Conservation (phyloP, 768 basidiomycete genomes). For the Lactarius akahatsu region DNA sequence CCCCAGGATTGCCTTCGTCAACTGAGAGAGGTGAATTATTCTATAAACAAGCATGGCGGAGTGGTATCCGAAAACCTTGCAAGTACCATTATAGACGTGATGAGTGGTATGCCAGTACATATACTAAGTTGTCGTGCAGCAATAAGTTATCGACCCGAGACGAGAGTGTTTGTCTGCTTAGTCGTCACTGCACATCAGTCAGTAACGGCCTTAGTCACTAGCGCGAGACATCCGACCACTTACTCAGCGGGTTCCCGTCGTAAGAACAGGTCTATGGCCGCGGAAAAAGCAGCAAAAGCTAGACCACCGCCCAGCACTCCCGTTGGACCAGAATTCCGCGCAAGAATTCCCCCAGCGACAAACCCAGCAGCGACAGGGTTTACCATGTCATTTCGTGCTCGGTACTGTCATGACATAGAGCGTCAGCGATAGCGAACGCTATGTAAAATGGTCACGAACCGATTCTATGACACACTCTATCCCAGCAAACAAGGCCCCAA, state of each 20-base stretch:
- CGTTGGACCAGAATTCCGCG: slow-evolving; percentile 82
- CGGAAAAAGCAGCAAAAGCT: slow-evolving; percentile 92
- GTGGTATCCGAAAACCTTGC: slow-evolving; percentile 5
- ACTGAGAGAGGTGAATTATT: not conserved
- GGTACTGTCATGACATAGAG: slow-evolving; percentile 58
- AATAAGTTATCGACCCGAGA: slow-evolving; percentile 9
- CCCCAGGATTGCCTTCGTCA: not conserved
- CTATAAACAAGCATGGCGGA: not conserved
- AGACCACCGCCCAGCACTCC: slow-evolving; percentile 85
- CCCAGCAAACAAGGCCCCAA: slow-evolving; percentile 92
- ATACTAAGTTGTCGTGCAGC: slow-evolving; percentile 9
- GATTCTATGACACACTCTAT: slow-evolving; percentile 95
- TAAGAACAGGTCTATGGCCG: slow-evolving; percentile 83
- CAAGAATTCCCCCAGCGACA: slow-evolving; percentile 83
- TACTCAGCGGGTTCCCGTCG: slow-evolving; percentile 80
- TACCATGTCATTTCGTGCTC: slow-evolving; percentile 92
- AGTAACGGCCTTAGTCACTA: slow-evolving; percentile 4
- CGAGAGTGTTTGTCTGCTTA: not conserved
- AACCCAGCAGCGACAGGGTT: slow-evolving; percentile 90
- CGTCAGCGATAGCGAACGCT: not conserved
- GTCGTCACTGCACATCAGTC: slow-evolving; percentile 21
- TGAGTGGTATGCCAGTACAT: slow-evolving; percentile 17
- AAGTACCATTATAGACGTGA: slow-evolving; percentile 7
- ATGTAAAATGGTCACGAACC: slow-evolving; percentile 48
- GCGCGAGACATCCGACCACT: slow-evolving; percentile 32